These are phyloP conservation scores for Malassezia brasiliensis DNA, from an alignment of 1,284 basidiomycete genomes.

Conservation along the genomic window DNA sequence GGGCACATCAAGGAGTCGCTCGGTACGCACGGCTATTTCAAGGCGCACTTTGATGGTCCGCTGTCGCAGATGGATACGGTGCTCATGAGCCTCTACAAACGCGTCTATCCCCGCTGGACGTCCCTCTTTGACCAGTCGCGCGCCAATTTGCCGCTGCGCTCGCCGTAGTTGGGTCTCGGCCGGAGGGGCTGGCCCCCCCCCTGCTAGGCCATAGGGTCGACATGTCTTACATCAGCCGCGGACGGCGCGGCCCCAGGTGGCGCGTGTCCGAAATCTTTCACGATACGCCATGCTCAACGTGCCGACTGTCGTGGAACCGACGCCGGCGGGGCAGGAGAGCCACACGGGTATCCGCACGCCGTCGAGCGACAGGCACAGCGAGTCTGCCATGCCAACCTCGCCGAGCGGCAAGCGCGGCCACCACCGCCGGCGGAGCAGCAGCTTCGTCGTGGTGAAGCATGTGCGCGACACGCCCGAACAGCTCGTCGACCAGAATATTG, in stretches of 20 bases:
- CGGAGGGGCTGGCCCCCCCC: background rate
- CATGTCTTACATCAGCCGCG: too few relatives aligned
- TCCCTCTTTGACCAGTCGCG: slow-evolving; percentile 3
- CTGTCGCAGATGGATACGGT: slow-evolving; percentile 74
- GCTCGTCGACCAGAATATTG: slow-evolving; percentile 49
- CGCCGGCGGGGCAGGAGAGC: background rate
- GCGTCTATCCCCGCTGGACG: slow-evolving; percentile 18
- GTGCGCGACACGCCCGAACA: slow-evolving; percentile 50
- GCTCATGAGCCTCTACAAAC: slow-evolving; percentile 34
- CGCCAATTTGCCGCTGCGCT: slow-evolving; percentile 4
- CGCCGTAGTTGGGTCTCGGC: background rate
- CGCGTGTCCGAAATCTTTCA: background rate
- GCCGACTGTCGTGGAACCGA: background rate
- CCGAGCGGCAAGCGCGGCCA: background rate
- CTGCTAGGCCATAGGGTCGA: too few relatives aligned
- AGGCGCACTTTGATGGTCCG: slow-evolving; percentile 88
- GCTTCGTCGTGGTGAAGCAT: slow-evolving; percentile 54
- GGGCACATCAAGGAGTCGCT: slow-evolving; percentile 82
- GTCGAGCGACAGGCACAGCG: too few relatives aligned
- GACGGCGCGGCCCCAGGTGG: background rate
- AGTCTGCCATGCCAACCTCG: background rate
- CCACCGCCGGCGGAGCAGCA: slow-evolving; percentile 64
- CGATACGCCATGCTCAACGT: background rate
- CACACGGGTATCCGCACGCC: too few relatives aligned
- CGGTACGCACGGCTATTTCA: slow-evolving; percentile 97